phyloP scores from a whole-genome alignment of 2,329 filamentous ascomycete genomes.

The Fusarium mangiferae region DNA sequence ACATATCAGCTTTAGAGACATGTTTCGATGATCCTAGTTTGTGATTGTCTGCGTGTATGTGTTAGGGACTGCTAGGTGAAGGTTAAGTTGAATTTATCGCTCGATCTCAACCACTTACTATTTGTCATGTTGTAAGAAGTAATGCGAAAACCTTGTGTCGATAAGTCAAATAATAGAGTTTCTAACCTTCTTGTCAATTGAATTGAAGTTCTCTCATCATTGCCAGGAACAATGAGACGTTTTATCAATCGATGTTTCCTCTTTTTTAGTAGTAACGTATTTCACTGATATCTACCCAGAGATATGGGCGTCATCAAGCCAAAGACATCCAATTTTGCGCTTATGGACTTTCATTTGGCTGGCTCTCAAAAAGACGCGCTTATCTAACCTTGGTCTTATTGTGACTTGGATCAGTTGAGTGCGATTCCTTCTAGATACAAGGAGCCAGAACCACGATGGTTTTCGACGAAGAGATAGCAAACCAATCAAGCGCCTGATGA shows the following conservation, averaged over 20 bases:
- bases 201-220: background rate
- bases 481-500: background rate
- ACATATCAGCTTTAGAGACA: background rate
- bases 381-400: background rate
- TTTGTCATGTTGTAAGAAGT: background rate
- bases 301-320: fast-evolving
- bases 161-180: fast-evolving
- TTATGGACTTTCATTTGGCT: background rate
- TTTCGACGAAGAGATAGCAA: background rate
- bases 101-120: background rate
- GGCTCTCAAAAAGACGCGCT: background rate
- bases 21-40: background rate
- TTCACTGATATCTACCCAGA: background rate
- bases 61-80: background rate
- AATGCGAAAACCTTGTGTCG: fast-evolving
- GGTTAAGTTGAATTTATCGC: fast-evolving
- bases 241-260: background rate
- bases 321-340: no score
- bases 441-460: background rate
- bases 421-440: background rate
- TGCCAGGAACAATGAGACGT: fast-evolving
- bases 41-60: fast-evolving
- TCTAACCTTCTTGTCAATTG: fast-evolving
- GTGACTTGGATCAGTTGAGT: background rate
- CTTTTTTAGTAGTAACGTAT: background rate